These are phyloP conservation scores for Farysia itapuensis DNA, from an alignment of 1,284 basidiomycete species.

Conservation along the genomic window DNA sequence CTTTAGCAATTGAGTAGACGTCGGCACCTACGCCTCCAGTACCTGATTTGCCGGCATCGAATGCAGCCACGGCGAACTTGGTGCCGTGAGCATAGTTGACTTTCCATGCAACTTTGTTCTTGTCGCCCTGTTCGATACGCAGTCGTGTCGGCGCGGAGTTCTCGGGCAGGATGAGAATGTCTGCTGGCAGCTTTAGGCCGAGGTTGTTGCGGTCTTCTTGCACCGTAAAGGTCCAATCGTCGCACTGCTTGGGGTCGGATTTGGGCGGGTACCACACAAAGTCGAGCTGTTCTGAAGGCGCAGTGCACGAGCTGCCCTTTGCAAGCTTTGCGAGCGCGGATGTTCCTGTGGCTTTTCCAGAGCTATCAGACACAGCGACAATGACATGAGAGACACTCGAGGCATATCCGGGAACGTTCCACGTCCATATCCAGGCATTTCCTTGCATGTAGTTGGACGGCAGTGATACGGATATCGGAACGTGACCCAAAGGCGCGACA, in stretches of 20 bases:
- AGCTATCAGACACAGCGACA: conserved; percentile 32
- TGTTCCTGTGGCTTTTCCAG: conserved; percentile 14
- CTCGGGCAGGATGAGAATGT: conserved; percentile 30
- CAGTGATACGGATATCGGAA: conserved; percentile 16
- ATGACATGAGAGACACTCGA: conserved; percentile 11
- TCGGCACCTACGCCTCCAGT: conserved; percentile 30
- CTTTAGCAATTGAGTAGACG: conserved; percentile 13
- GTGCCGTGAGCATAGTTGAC: conserved; percentile 33
- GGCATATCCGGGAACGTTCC: conserved; percentile 25
- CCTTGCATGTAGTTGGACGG: conserved; percentile 20
- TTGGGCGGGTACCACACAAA: conserved; percentile 30
- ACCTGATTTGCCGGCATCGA: conserved; percentile 19
- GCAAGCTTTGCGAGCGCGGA: conserved; percentile 8
- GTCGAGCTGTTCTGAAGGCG: conserved; percentile 26
- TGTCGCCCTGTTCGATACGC: conserved; percentile 4
- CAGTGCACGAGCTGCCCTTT: conserved; percentile 16
- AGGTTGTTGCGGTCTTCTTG: conserved; percentile 30
- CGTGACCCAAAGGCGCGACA: conserved; percentile 28
- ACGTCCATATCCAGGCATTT: conserved; percentile 16
- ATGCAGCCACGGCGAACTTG: conserved; percentile 21
- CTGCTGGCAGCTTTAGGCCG: conserved; percentile 27
- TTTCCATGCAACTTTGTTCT: conserved; percentile 20
- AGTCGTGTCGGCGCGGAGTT: conserved; percentile 17
- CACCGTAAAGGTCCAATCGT: conserved; percentile 23
- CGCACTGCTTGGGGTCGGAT: conserved; percentile 19